These are phyloP conservation scores for Tolypocladium sp. DNA, from an alignment of 2,329 filamentous ascomycete genomes.

Conservation along the genomic window DNA sequence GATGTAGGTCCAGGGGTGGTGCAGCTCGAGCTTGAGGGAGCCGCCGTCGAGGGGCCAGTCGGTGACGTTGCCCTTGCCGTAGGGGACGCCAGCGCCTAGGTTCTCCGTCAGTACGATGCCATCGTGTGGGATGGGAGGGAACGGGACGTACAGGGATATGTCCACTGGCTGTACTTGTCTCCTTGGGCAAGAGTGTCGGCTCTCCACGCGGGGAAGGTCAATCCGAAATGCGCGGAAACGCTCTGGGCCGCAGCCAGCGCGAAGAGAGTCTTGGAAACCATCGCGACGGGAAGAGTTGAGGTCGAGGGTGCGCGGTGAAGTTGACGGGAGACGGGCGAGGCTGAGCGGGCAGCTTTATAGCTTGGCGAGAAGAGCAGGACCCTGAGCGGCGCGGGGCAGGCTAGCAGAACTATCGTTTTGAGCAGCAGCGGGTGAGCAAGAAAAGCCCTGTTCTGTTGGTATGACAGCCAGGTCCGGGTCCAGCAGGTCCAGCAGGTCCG, in stretches of 20 bases:
- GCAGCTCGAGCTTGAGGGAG: conserved; percentile 36
- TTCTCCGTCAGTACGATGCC: conserved; percentile 1
- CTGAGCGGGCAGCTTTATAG: not conserved
- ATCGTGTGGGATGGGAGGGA: not conserved
- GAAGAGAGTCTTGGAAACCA: conserved; percentile 22
- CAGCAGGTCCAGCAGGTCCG: not conserved
- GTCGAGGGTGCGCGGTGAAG: not conserved
- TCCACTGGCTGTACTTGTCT: conserved; percentile 37
- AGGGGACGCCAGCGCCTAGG: conserved; percentile 38
- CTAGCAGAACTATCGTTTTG: not conserved
- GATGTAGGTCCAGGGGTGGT: conserved; percentile 43
- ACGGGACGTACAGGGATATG: conserved; percentile 36
- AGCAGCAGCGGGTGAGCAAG: not conserved
- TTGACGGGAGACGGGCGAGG: not conserved
- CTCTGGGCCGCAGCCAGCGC: conserved; percentile 25
- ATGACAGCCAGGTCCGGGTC: not conserved
- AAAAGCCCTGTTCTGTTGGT: not conserved
- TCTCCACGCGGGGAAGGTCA: conserved; percentile 39
- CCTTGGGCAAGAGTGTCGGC: conserved; percentile 32
- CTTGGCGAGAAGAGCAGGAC: not conserved
- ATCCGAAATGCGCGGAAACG: conserved; percentile 37
- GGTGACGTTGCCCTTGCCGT: conserved; percentile 34
- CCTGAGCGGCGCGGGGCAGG: not conserved
- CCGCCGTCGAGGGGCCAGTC: conserved; percentile 45
- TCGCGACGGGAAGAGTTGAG: conserved; percentile 7